A percentile compares a stretch with the other conserved stretches of the same genome.
These are phyloP conservation scores for Lyophyllum decastes DNA, from an alignment of 768 basidiomycete genomes.

Conservation along the genomic window DNA sequence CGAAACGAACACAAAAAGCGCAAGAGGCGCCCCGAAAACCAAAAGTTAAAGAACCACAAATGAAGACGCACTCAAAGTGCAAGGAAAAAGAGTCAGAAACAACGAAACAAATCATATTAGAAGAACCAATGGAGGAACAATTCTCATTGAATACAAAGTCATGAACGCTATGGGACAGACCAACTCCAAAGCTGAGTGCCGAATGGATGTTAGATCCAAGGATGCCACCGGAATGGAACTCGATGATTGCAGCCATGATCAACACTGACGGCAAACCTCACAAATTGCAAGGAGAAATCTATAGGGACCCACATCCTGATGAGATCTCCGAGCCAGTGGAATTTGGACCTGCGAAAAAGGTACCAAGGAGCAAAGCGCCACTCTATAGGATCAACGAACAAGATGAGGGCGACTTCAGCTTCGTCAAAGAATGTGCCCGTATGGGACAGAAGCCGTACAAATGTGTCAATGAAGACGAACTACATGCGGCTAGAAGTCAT, in stretches of 20 bases:
- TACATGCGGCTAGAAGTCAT: neutral
- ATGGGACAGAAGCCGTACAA: neutral
- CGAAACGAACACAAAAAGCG: neutral
- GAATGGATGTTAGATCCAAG: neutral
- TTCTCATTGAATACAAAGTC: neutral
- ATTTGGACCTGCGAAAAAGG: neutral
- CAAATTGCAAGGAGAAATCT: neutral
- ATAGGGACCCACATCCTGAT: neutral
- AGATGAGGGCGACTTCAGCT: neutral
- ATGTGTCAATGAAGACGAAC: neutral
- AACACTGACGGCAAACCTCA: neutral
- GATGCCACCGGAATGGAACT: slow-evolving; percentile 24
- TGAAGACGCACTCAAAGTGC: too few relatives aligned
- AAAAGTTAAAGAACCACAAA: neutral
- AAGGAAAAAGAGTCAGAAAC: too few relatives aligned
- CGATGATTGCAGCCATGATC: slow-evolving; percentile 13
- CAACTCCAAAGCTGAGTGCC: neutral
- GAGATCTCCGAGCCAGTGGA: neutral
- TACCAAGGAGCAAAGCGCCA: neutral
- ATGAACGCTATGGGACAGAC: neutral
- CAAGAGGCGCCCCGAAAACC: neutral
- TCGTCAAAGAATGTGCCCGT: neutral
- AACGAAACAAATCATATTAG: too few relatives aligned
- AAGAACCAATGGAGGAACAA: neutral
- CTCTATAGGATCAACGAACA: neutral